Percentiles rank a stretch among this genome's conserved stretches.
Evolutionary conservation across 2,329 filamentous ascomycete genomes (phyloP).

Genomic region (Dactylonectria macrodidyma): DNA sequence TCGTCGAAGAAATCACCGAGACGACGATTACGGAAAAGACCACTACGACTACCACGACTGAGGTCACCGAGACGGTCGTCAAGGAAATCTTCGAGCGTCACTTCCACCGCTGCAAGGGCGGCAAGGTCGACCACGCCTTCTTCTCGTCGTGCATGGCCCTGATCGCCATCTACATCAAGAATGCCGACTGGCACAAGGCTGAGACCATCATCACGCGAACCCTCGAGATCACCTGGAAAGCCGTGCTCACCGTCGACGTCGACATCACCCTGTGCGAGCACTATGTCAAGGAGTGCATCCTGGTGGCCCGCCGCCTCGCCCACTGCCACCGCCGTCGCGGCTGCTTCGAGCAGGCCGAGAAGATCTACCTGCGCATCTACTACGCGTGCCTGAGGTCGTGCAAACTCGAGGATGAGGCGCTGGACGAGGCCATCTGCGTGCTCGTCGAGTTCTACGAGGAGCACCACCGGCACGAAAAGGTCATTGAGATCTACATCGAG

Average conservation of each 20-base stretch:
- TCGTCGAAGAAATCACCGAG: constrained; percentile 56
- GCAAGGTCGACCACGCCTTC: constrained; percentile 51
- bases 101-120: constrained; percentile 53
- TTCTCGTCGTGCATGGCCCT: constrained; percentile 55
- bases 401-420: constrained; percentile 47
- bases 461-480: constrained; percentile 56
- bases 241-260: constrained; percentile 50
- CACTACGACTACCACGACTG: constrained; percentile 47
- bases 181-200: constrained; percentile 53
- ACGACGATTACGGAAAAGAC: constrained; percentile 52
- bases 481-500: constrained; percentile 54
- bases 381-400: constrained; percentile 52
- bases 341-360: constrained; percentile 56
- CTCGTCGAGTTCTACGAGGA: constrained; percentile 53
- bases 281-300: constrained; percentile 51
- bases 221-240: constrained; percentile 58
- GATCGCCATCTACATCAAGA: constrained; percentile 51
- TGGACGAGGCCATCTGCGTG: constrained; percentile 47
- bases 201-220: constrained; percentile 53
- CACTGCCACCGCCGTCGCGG: constrained; percentile 54
- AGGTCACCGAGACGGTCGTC: constrained; percentile 53
- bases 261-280: constrained; percentile 50
- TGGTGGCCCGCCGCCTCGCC: constrained; percentile 53
- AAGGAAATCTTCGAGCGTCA: constrained; percentile 55
- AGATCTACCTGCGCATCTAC: constrained; percentile 56